Evolutionary conservation across 805 yeast species (phyloP), one percentile per base, ranked within the genome.

Genomic region (Saccharomycopsis sp.): DNA sequence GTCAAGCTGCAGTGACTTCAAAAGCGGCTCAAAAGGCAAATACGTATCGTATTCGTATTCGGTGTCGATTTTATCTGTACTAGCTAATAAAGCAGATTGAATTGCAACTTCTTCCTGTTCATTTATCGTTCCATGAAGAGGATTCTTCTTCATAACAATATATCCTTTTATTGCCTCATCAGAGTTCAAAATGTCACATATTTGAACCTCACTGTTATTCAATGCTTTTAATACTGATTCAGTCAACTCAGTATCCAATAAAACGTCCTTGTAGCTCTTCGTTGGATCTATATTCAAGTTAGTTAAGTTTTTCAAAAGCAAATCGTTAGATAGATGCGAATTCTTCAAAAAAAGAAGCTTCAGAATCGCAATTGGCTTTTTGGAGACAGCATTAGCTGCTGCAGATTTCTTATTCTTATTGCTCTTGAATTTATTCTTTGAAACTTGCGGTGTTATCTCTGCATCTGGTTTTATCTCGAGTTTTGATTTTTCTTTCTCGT

Each of bases 281-380:
- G 77, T 76, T 0, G 86, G 79, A 24, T 78, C 74, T 1, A 91
- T 69, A 0, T 74, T 82, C 23, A 69, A 66, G 12, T 72, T 72
- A 5, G 69, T 69, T 53, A 92, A 71, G 25, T 75, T 74, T 60
- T 84, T 84, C 52, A 84, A 86, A 8, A 93, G 78, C 66, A 93
- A 72, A 59, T 89, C 96, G 3, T 93, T 81, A 0, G 97, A 87
- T 34, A 92, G 72, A 63, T 86, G 87, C 20, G 96, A 85, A 1
- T 83, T 82, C 62, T 85, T 83, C 20, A 83, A 75, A 64, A 88
- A 86, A 29, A 86, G 69, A 9, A 89, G 69, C 66, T 89, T 89
- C 61, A 87, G 89, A 25, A 92, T 79, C 0, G 92, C 81, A 14
- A 76, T 44, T 44, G 49, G 19, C 49, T 44, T 44, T 29, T 29